Conservation (phyloP, 148 eudicot species). For the Cornus suecica region DNA sequence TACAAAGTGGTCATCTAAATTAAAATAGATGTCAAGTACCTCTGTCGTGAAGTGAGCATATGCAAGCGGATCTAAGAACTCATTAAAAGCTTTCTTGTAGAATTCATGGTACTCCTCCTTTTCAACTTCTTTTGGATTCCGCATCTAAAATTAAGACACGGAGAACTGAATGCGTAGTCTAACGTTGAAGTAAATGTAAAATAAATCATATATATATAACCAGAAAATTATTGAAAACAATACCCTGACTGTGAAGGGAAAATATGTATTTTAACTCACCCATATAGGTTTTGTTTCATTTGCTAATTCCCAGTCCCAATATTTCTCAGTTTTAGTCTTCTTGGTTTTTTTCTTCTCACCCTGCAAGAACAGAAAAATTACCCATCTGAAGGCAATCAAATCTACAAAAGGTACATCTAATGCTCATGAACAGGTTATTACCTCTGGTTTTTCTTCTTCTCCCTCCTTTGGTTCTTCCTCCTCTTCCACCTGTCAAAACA, state of each 20-base stretch:
- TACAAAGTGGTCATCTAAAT: neutral
- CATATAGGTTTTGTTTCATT: slow-evolving; percentile 98
- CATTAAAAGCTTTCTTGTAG: slow-evolving; percentile 93
- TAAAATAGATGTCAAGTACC: slow-evolving; percentile 35
- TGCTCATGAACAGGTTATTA: slow-evolving; percentile 15
- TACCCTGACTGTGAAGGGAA: neutral
- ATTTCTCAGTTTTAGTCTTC: slow-evolving; percentile 89
- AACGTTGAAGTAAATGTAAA: neutral
- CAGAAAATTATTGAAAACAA: too few relatives aligned
- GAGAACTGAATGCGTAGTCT: neutral
- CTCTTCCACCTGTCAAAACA: slow-evolving; percentile 77
- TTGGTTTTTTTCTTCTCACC: slow-evolving; percentile 67
- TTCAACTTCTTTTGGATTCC: slow-evolving; percentile 80
- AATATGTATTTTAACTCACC: slow-evolving; percentile 44
- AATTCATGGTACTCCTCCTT: slow-evolving; percentile 88
- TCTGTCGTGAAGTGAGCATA: slow-evolving; percentile 90
- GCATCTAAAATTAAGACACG: slow-evolving; percentile 52
- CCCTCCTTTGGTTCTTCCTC: slow-evolving; percentile 88
- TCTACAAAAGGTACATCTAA: neutral
- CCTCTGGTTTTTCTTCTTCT: slow-evolving; percentile 81
- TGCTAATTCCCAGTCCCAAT: slow-evolving; percentile 97
- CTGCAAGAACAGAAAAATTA: slow-evolving; percentile 32
- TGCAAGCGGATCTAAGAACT: slow-evolving; percentile 89
- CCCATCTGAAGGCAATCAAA: slow-evolving; percentile 1
- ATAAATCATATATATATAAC: neutral